These are phyloP conservation scores for Colletotrichum caudatum DNA, from an alignment of 2,329 filamentous ascomycete genomes.

Conservation along the genomic window DNA sequence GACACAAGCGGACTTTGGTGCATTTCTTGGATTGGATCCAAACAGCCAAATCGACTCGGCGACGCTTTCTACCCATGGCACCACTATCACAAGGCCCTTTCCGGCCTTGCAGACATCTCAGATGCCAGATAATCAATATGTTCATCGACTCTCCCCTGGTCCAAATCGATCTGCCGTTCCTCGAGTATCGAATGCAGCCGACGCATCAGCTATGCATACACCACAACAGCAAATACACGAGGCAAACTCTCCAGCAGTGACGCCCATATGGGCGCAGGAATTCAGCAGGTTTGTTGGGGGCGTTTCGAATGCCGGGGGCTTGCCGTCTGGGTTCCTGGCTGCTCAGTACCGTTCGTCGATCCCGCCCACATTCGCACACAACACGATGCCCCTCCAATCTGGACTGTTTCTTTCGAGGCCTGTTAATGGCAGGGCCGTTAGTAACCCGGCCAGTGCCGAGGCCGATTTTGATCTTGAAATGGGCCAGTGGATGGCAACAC, in stretches of 20 bases:
- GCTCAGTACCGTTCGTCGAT: neutral
- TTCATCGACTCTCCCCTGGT: neutral
- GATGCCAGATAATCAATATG: neutral
- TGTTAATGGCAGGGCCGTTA: neutral
- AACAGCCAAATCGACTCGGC: neutral
- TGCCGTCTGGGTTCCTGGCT: neutral
- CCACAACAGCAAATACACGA: neutral
- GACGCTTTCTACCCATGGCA: neutral
- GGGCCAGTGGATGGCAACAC: slow-evolving; percentile 55
- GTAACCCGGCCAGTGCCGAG: slow-evolving; percentile 37
- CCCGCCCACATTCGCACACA: neutral
- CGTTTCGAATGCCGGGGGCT: neutral
- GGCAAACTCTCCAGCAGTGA: neutral
- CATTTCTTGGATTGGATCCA: slow-evolving; percentile 49
- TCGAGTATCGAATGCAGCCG: neutral
- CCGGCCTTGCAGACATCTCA: neutral
- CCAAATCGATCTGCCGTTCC: neutral
- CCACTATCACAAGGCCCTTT: neutral
- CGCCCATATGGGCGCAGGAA: slow-evolving; percentile 37
- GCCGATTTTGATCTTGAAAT: slow-evolving; percentile 57
- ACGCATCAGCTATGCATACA: no score
- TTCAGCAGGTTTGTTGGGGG: slow-evolving; percentile 20
- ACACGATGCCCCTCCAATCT: neutral
- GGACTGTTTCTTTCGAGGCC: neutral
- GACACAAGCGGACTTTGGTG: slow-evolving; percentile 50